phyloP scores from a whole-genome alignment of 2,329 filamentous ascomycete genomes.

The Fusarium incarnatum region DNA sequence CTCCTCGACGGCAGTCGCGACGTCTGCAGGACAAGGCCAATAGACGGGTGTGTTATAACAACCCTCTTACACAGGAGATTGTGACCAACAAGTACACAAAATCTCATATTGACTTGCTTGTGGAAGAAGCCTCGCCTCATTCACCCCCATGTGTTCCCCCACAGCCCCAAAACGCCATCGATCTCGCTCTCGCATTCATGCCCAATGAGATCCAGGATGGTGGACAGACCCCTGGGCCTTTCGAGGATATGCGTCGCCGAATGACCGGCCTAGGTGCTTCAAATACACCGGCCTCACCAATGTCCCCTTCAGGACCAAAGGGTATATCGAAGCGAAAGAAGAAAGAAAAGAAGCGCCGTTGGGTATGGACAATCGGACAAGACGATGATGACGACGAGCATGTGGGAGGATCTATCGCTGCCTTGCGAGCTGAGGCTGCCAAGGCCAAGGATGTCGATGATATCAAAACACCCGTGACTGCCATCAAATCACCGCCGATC shows the following conservation, averaged over 20 bases:
- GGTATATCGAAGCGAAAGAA: conserved; percentile 65
- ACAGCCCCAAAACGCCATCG: conserved; percentile 58
- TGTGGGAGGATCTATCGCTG: conserved; percentile 57
- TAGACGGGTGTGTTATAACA: conserved; percentile 71
- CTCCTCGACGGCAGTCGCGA: conserved; percentile 65
- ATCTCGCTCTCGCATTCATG: conserved; percentile 63
- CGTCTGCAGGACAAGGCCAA: conserved; percentile 66
- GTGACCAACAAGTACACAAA: conserved; percentile 70
- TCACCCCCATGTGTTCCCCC: conserved; percentile 52
- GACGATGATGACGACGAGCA: conserved; percentile 61
- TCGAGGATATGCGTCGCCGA: conserved; percentile 70
- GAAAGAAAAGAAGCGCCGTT: conserved; percentile 71
- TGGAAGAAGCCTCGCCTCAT: conserved; percentile 66
- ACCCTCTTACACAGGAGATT: conserved; percentile 72
- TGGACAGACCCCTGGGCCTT: conserved; percentile 71
- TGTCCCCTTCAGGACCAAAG: conserved; percentile 55
- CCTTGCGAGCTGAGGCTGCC: conserved; percentile 52
- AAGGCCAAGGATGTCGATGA: conserved; percentile 30
- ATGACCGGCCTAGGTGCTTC: conserved; percentile 60
- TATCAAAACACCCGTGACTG: conserved; percentile 40
- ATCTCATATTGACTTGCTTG: conserved; percentile 72
- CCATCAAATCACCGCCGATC: conserved; percentile 35
- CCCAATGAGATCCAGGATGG: conserved; percentile 69
- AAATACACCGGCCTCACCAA: conserved; percentile 53
- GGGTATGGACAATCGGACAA: conserved; percentile 74